phyloP scores from a whole-genome alignment of 208 protist species.

The Porcisia deanei region DNA sequence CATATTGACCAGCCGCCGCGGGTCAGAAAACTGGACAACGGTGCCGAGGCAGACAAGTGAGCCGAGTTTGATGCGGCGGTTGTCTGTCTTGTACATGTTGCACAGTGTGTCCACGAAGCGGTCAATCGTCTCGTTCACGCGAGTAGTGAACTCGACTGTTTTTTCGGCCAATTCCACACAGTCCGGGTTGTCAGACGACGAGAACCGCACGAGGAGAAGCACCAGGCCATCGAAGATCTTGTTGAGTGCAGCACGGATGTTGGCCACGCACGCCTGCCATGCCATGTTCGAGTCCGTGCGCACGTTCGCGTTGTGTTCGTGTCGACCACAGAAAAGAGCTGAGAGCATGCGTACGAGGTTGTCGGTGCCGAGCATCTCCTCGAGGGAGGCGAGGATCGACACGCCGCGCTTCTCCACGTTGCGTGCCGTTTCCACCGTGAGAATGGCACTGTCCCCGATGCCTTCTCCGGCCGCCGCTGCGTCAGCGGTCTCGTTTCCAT shows the following conservation, averaged over 20 bases:
- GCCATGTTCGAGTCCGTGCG: slow-evolving; percentile 82
- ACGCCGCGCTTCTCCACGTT: slow-evolving; percentile 88
- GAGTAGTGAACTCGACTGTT: slow-evolving; percentile 89
- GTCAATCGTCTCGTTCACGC: slow-evolving; percentile 87
- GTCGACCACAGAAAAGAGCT: slow-evolving; percentile 83
- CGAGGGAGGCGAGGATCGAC: slow-evolving; percentile 80
- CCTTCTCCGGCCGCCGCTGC: slow-evolving; percentile 6
- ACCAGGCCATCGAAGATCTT: slow-evolving; percentile 89
- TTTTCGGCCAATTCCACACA: slow-evolving; percentile 82
- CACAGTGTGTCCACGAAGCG: slow-evolving; percentile 78
- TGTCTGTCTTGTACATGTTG: slow-evolving; percentile 64
- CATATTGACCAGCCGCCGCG: slow-evolving; percentile 67
- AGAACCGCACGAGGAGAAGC: slow-evolving; percentile 72
- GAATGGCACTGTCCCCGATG: slow-evolving; percentile 27
- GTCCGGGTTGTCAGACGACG: slow-evolving; percentile 77
- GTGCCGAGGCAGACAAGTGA: slow-evolving; percentile 67
- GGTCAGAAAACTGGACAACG: slow-evolving; percentile 75
- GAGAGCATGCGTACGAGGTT: slow-evolving; percentile 73
- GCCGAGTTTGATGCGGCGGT: slow-evolving; percentile 67
- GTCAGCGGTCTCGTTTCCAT: slow-evolving; percentile 1
- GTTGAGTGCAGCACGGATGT: slow-evolving; percentile 77
- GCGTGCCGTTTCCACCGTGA: slow-evolving; percentile 83
- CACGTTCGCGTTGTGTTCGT: slow-evolving; percentile 81
- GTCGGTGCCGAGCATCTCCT: slow-evolving; percentile 80
- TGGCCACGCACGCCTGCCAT: slow-evolving; percentile 90